Evolutionary conservation across 202 grass and related monocot species (phyloP).

Genomic region (Carex sylvatica): DNA sequence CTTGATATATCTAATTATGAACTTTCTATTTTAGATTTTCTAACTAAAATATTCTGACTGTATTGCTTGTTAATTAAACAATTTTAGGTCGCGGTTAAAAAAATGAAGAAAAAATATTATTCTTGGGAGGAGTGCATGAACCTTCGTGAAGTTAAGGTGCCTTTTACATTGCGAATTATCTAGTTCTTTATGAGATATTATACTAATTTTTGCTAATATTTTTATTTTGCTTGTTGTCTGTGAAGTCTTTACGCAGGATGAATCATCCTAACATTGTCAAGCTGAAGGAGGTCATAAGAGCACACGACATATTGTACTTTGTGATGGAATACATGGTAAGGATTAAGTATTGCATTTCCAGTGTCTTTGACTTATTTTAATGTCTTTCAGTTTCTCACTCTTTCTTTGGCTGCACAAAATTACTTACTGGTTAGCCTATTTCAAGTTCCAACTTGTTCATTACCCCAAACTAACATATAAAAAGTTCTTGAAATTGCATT

Average conservation of each 20-base stretch:
- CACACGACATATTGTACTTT: slow-evolving; percentile 84
- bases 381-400: neutral
- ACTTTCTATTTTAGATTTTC: slow-evolving; percentile 20
- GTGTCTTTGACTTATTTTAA: neutral
- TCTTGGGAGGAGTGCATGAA: slow-evolving; percentile 96
- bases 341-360: slow-evolving; percentile 4
- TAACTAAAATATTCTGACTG: neutral
- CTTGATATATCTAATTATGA: neutral
- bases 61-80: slow-evolving; percentile 20
- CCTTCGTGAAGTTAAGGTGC: slow-evolving; percentile 97
- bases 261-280: slow-evolving; percentile 97
- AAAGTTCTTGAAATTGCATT: neutral
- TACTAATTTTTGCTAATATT: slow-evolving; percentile 26
- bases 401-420: neutral
- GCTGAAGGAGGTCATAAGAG: slow-evolving; percentile 95
- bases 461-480: neutral
- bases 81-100: slow-evolving; percentile 93
- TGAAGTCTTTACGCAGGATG: slow-evolving; percentile 86
- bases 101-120: slow-evolving; percentile 99
- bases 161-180: neutral
- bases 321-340: slow-evolving; percentile 99
- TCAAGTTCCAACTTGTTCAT: neutral
- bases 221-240: slow-evolving; percentile 16
- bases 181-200: neutral
- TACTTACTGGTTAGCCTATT: neutral